These are phyloP conservation scores for Exophiala sideris DNA, from an alignment of 2,329 filamentous ascomycete species.

Conservation along the genomic window DNA sequence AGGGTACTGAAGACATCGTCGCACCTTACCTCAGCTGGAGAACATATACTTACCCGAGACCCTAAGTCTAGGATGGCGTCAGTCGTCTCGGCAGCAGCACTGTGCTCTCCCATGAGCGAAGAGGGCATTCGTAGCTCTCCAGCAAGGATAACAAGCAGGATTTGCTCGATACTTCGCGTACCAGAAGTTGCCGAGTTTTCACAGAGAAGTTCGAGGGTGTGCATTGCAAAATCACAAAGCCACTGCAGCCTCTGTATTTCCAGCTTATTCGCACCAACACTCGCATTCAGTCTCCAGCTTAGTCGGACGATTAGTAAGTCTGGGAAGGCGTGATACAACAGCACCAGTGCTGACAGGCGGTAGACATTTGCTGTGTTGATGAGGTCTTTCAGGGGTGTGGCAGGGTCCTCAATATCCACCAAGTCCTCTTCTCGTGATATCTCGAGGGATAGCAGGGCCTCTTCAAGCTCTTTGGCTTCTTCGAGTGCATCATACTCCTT, in stretches of 20 bases:
- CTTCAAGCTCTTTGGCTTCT: constrained; percentile 2
- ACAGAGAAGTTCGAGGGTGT: constrained; percentile 2
- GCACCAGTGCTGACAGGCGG: constrained; percentile 5
- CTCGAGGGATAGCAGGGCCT: not conserved
- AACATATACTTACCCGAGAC: too few species aligned
- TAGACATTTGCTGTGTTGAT: constrained; percentile 5
- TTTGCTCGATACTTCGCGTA: constrained; percentile 7
- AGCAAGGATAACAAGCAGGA: constrained; percentile 7
- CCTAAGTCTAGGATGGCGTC: not conserved
- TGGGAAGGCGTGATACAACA: constrained; percentile 7
- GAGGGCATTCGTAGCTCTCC: not conserved
- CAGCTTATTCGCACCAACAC: not conserved
- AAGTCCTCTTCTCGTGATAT: not conserved
- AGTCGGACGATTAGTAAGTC: constrained; percentile 4
- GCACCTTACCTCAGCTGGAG: not conserved
- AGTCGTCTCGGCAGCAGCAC: not conserved
- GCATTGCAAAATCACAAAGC: not conserved
- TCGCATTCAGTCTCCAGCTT: not conserved
- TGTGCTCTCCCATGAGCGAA: not conserved
- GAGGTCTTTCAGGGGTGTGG: constrained; percentile 6
- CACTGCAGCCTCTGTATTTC: not conserved
- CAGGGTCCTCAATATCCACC: not conserved
- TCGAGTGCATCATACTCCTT: not conserved
- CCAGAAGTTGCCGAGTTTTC: constrained; percentile 1
- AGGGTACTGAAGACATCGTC: not conserved